Base-by-base conservation (phyloP, 2,329 filamentous ascomycete species). In the Ploettnerulaceae sp. region DNA sequence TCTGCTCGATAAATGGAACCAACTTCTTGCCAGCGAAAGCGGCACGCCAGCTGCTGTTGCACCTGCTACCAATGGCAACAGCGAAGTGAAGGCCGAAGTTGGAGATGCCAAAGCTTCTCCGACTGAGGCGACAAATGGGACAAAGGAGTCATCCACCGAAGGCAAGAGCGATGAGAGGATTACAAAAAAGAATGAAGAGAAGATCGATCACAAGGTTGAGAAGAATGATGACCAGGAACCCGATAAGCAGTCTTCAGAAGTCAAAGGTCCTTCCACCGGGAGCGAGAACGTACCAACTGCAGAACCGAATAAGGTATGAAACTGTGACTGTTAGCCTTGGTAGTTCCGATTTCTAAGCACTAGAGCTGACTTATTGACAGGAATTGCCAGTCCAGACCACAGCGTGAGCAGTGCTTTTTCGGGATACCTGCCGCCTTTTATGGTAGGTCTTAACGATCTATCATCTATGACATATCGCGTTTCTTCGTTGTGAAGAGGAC, bases 1-100 rank as follows among this genome's bases (percentile, higher is more conserved):
- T 5, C 75, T 98, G 37, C 73, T 97, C n/a, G 81, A 84, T 55
- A 86, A 84, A 67, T 98, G 93, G 93, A 94, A 86, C 66, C 84
- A 86, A 65, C 76, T 89, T 26, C 74, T 97, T n/a, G 78, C 79
- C 25, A 71, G 69, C 12, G 83, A 84, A 36, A 67, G 69, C 22
- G 67, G 66, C 7, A 62, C 70, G 8, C 62, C 72, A 7, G 48
- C 53, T 11, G 39, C 39, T 14, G n/a, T 32, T n/a, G 8, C 41
- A 17, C n/a, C 39, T 7, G 57, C 46, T 49, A 65, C 53, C 7
- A 63, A 61, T 48, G 62, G 58, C 24, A 47, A 47, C 25, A 66
- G 68, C 25, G 69, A 71, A 5, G 63, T 67, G 37, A 76, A 75
- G 59, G 44, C 49, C 22, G 63, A 64, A 28, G 42, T 45, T 6